Evolutionary conservation across 148 eudicot species (phyloP).

Genomic region (Simmondsia chinensis): DNA sequence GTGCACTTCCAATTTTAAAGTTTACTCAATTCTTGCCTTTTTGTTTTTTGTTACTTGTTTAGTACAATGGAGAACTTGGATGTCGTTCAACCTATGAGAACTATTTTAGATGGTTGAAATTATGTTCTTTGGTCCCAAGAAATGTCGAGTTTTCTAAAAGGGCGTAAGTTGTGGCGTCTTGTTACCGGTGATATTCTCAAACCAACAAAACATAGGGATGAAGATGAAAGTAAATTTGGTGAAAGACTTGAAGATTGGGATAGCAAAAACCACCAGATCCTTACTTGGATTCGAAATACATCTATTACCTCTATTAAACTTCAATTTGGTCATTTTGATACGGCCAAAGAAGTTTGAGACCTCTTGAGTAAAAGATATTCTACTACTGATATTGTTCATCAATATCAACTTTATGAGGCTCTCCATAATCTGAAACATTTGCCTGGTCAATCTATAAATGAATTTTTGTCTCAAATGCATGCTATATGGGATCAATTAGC

Average conservation of each 20-base stretch:
- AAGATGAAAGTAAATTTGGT: background rate
- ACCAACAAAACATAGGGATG: background rate
- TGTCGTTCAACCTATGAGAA: background rate
- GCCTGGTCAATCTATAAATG: slow-evolving; percentile 4
- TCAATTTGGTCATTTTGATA: slow-evolving; percentile 6
- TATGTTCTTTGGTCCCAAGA: slow-evolving; percentile 4
- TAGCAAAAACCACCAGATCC: slow-evolving; percentile 3
- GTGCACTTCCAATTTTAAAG: no score
- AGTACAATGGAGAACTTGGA: background rate
- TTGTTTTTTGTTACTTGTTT: background rate
- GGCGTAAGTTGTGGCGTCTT: slow-evolving; percentile 1
- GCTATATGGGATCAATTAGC: slow-evolving; percentile 7
- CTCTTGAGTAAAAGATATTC: background rate
- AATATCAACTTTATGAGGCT: slow-evolving; percentile 1
- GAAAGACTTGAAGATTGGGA: slow-evolving; percentile 4
- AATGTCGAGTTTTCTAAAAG: slow-evolving; percentile 1
- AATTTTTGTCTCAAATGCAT: background rate
- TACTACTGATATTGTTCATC: slow-evolving; percentile 2
- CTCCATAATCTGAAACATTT: background rate
- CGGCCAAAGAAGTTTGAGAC: slow-evolving; percentile 3
- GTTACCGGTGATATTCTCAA: background rate
- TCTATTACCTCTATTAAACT: background rate
- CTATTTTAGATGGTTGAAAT: slow-evolving; percentile 1
- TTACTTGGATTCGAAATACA: background rate
- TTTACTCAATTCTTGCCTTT: no score